Conservation (phyloP, 306 rosid genomes). For the Datisca glomerata region DNA sequence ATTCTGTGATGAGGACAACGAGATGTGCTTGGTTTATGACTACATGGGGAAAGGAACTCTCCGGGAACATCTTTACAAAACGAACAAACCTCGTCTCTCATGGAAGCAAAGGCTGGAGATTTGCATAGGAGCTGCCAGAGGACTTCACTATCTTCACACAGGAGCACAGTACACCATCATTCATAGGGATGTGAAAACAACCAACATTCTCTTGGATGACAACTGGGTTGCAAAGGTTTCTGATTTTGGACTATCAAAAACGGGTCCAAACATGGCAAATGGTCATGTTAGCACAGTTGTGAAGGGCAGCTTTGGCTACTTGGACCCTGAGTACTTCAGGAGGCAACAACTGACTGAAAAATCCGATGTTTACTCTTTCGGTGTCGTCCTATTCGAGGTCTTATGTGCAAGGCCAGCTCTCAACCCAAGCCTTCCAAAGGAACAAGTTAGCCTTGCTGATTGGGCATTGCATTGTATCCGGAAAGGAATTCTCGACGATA, state of each 20-base stretch:
- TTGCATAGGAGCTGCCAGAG: slow-evolving; percentile 50
- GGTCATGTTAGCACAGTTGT: slow-evolving; percentile 48
- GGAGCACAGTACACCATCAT: slow-evolving; percentile 44
- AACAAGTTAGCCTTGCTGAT: slow-evolving; percentile 45
- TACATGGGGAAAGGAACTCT: slow-evolving; percentile 35
- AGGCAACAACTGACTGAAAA: slow-evolving; percentile 43
- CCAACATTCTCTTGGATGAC: slow-evolving; percentile 46
- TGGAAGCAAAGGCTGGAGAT: slow-evolving; percentile 43
- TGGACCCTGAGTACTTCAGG: slow-evolving; percentile 39
- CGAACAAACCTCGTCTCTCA: slow-evolving; percentile 30
- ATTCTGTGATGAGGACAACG: slow-evolving; percentile 38
- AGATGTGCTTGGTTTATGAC: slow-evolving; percentile 44
- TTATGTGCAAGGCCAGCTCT: slow-evolving; percentile 41
- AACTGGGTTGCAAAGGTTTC: slow-evolving; percentile 46
- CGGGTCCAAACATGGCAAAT: slow-evolving; percentile 32
- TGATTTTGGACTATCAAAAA: slow-evolving; percentile 41
- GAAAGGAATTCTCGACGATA: slow-evolving; percentile 30
- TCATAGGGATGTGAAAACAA: slow-evolving; percentile 43
- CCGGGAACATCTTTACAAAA: slow-evolving; percentile 37
- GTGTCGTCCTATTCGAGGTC: slow-evolving; percentile 40
- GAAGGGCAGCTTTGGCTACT: slow-evolving; percentile 42
- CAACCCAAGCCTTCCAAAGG: slow-evolving; percentile 35
- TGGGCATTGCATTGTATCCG: slow-evolving; percentile 37
- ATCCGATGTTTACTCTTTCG: slow-evolving; percentile 42
- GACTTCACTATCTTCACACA: slow-evolving; percentile 48